Conservation (phyloP, 306 rosid genomes). For the Castanea sativa region DNA sequence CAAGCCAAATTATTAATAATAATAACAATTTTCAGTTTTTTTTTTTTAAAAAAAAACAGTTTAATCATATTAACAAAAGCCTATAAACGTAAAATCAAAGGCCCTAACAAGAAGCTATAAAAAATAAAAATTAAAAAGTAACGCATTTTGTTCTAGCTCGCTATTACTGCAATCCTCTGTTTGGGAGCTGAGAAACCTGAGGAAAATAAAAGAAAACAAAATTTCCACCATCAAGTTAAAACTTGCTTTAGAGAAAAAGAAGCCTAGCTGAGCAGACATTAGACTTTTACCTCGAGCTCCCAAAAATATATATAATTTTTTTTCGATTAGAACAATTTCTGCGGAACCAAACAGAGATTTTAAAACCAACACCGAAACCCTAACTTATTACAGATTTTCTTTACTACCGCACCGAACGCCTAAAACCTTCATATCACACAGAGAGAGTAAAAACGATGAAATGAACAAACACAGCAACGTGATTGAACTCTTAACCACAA, state of each 20-base stretch:
- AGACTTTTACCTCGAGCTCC: not conserved
- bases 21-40: not conserved
- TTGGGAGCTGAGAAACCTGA: not conserved
- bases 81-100: not conserved
- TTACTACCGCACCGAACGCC: not conserved
- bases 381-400: not conserved
- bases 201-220: not conserved
- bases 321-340: not conserved
- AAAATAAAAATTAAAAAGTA: not conserved
- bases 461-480: not conserved
- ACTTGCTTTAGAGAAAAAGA: not conserved
- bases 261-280: not conserved
- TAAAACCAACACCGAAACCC: not conserved
- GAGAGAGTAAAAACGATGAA: not conserved
- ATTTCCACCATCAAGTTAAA: not conserved
- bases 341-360: not conserved
- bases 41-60: not conserved
- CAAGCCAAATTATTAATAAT: not conserved
- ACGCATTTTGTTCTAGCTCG: not conserved
- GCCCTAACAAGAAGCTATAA: not conserved
- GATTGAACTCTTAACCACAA: not conserved
- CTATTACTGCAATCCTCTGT: not conserved
- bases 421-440: not conserved
- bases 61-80: too few species aligned
- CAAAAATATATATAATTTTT: not conserved